Conservation (phyloP, 257 asterid species). For the Anisodus tanguticus region DNA sequence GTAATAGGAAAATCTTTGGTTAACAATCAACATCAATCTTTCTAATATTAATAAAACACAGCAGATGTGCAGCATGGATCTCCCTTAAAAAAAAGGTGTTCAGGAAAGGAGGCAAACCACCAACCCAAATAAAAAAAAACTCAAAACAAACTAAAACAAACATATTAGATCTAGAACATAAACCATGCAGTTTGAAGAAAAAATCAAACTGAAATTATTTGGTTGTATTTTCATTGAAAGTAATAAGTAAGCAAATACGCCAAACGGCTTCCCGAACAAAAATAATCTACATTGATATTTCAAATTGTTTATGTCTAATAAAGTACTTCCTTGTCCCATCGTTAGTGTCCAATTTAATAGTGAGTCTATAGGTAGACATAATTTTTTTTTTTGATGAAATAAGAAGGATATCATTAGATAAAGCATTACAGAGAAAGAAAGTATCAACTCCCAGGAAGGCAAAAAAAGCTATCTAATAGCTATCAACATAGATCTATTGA, state of each 20-base stretch:
- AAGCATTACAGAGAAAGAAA: too few relatives aligned
- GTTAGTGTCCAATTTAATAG: background rate
- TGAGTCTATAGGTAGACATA: background rate
- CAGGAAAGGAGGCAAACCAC: background rate
- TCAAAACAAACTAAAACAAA: background rate
- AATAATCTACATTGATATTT: background rate
- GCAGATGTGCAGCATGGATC: background rate
- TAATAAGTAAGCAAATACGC: background rate
- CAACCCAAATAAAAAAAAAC: background rate
- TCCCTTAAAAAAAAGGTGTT: background rate
- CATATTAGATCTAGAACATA: background rate
- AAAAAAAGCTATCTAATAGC: too few relatives aligned
- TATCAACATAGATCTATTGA: too few relatives aligned
- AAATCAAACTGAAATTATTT: background rate
- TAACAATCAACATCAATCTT: conserved; percentile 5
- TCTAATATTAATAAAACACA: background rate
- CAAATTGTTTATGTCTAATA: background rate
- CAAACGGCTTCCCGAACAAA: background rate
- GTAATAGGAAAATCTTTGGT: too few relatives aligned
- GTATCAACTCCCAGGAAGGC: too few relatives aligned
- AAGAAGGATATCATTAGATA: too few relatives aligned
- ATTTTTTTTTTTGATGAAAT: too few relatives aligned
- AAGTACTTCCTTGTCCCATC: background rate
- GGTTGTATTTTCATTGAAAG: background rate
- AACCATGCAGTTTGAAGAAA: background rate